phyloP scores from a whole-genome alignment of 129 eudicot species.

The Solidago caesia region DNA sequence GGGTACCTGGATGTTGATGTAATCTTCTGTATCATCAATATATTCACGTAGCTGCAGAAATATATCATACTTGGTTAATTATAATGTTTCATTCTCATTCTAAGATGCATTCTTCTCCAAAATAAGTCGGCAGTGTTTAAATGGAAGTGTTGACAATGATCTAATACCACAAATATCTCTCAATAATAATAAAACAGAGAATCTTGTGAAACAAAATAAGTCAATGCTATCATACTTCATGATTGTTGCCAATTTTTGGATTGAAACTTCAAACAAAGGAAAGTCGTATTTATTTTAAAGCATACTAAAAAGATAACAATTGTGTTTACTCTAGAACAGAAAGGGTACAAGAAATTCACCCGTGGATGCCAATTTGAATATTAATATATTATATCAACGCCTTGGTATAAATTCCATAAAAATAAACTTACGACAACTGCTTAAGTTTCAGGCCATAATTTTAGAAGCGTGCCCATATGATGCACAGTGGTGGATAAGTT shows the following conservation, averaged over 20 bases:
- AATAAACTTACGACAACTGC: background rate
- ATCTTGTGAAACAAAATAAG: background rate
- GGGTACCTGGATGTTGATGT: slow-evolving; percentile 86
- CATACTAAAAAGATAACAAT: background rate
- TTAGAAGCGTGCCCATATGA: too few relatives aligned
- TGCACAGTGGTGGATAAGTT: too few relatives aligned
- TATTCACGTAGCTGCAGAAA: slow-evolving; percentile 85
- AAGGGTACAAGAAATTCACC: too few relatives aligned
- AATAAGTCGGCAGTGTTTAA: background rate
- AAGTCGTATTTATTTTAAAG: background rate
- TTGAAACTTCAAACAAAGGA: background rate
- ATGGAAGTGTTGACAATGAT: background rate
- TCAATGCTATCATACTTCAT: slow-evolving; percentile 2
- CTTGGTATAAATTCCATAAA: background rate
- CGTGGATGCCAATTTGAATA: too few relatives aligned
- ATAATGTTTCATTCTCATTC: background rate
- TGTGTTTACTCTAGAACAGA: background rate
- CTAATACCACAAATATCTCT: background rate
- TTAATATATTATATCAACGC: background rate
- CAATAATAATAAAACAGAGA: background rate
- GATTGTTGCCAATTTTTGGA: background rate
- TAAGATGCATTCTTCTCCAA: background rate
- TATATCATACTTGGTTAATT: background rate
- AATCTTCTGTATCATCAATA: slow-evolving; percentile 91
- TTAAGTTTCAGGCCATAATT: background rate